Evolutionary conservation across 148 eudicot species (phyloP), one percentile per base, ranked within the genome.

Genomic region (Tetragonia tetragonoides): DNA sequence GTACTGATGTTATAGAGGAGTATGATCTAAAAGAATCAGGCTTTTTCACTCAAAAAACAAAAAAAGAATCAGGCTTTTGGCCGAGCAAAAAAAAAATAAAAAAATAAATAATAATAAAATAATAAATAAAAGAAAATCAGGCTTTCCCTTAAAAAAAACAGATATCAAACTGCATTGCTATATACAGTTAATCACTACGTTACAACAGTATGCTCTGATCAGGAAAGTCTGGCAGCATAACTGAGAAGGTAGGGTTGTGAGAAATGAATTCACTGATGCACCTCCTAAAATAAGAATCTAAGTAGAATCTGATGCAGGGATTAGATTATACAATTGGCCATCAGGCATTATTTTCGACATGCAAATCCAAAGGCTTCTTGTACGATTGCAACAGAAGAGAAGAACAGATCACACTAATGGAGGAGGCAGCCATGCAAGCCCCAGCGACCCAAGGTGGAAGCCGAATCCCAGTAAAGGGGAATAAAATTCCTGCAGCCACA

Each of bases 391-490:
- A 83, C 7, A 95, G 83, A 41, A 95, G 90, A 53, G 99, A 95
- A 54, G 99, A 95, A 84, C 97, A 92, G 65, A 95, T 97, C 75
- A 95, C 99, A 23, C 99, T 92, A 4, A 95, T 78, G 51, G 99
- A 95, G 0, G 99, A 95, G 38, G 97, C 97, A 74, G 99, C 99
- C 99, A 95, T 95, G 85, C 97, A 93, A 75, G 97, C 99, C 41
- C 99, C 97, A 34, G 99, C 99, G 70, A 95, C 87, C 99, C 99
- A 95, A 66, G 99, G 99, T 20, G 97, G 99, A 54, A 95, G 80
- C 21, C 97, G 93, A 40, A 95, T 86, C 42, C 99, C 97, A 4
- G 88, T 87, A 81, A 90, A 91, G 20, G 99, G 99, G 82, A 88
- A 95, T 17, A 95, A 74, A 28, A 91, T 39, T 74, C 99, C 99